Evolutionary conservation across 2,329 filamentous ascomycete genomes (phyloP).

Genomic region (Teratosphaeria destructans): DNA sequence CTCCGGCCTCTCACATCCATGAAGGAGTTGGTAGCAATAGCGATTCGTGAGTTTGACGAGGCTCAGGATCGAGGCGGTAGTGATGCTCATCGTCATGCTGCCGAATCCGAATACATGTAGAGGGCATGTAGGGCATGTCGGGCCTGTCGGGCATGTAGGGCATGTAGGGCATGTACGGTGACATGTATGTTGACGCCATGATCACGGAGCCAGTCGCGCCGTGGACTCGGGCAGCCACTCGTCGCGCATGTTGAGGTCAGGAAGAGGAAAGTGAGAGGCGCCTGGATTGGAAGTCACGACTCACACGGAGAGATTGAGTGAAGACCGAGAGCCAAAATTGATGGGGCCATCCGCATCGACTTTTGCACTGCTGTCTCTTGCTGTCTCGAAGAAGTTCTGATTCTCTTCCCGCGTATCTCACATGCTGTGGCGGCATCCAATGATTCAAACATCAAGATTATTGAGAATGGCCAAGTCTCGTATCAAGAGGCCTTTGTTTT

Average conservation of each 20-base stretch:
- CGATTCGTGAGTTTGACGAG: slow-evolving; percentile 2
- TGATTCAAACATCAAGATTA: not conserved
- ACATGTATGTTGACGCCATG: not conserved
- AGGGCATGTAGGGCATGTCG: not conserved
- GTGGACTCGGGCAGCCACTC: not conserved
- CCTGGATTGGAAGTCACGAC: not conserved
- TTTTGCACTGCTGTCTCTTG: not conserved
- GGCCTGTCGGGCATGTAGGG: too few relatives aligned
- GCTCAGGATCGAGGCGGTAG: slow-evolving; percentile 1
- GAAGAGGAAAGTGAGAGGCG: not conserved
- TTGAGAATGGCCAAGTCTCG: slow-evolving; percentile 10
- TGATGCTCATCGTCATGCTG: not conserved
- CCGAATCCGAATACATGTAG: too few relatives aligned
- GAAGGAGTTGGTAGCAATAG: slow-evolving; percentile 59
- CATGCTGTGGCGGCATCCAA: not conserved
- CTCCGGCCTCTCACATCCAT: slow-evolving; percentile 58
- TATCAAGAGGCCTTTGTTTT: slow-evolving; percentile 28
- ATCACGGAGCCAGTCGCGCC: not conserved
- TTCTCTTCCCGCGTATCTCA: not conserved
- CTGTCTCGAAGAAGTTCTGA: not conserved
- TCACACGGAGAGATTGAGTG: not conserved
- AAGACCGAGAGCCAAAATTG: not conserved
- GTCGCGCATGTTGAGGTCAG: not conserved
- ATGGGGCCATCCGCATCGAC: not conserved
- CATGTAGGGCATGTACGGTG: not conserved